These are phyloP conservation scores for Friedmanniomyces simplex DNA, from an alignment of 495 filamentous ascomycete genomes.

Conservation along the genomic window DNA sequence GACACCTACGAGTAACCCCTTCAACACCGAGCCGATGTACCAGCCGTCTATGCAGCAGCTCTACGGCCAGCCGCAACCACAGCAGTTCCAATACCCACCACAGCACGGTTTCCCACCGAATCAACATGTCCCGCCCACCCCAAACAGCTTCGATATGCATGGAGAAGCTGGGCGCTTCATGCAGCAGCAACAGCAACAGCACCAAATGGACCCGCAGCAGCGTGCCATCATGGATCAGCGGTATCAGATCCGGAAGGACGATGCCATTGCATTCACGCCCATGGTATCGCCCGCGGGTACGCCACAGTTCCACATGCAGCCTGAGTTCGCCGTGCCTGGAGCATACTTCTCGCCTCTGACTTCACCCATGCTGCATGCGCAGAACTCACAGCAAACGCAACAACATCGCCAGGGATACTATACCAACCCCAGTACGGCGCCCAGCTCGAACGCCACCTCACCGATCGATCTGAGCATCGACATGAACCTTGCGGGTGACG, in stretches of 20 bases:
- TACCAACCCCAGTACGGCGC: constrained; percentile 20
- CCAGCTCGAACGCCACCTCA: constrained; percentile 27
- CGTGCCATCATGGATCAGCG: constrained; percentile 56
- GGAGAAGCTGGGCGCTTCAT: constrained; percentile 45
- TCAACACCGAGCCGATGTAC: constrained; percentile 12
- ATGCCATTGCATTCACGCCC: constrained; percentile 89
- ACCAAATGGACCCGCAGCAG: constrained; percentile 50
- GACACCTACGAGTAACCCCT: constrained; percentile 2
- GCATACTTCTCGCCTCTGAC: constrained; percentile 91
- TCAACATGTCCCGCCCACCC: constrained; percentile 68
- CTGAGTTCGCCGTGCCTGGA: constrained; percentile 72
- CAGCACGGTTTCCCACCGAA: constrained; percentile 5
- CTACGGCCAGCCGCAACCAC: neutral
- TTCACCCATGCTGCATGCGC: constrained; percentile 80
- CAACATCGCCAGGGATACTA: constrained; percentile 5
- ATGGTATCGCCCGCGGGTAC: constrained; percentile 92
- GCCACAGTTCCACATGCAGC: constrained; percentile 66
- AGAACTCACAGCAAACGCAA: constrained; percentile 36
- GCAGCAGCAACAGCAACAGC: constrained; percentile 47
- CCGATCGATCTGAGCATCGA: constrained; percentile 26
- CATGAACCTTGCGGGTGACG: constrained; percentile 25
- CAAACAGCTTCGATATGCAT: constrained; percentile 84
- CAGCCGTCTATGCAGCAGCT: constrained; percentile 7
- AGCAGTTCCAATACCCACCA: constrained; percentile 9
- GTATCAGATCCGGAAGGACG: constrained; percentile 65